Evolutionary conservation across 441 rosid species (phyloP), one percentile per base, ranked within the genome.

Genomic region (Pelargonium cotyledonis): DNA sequence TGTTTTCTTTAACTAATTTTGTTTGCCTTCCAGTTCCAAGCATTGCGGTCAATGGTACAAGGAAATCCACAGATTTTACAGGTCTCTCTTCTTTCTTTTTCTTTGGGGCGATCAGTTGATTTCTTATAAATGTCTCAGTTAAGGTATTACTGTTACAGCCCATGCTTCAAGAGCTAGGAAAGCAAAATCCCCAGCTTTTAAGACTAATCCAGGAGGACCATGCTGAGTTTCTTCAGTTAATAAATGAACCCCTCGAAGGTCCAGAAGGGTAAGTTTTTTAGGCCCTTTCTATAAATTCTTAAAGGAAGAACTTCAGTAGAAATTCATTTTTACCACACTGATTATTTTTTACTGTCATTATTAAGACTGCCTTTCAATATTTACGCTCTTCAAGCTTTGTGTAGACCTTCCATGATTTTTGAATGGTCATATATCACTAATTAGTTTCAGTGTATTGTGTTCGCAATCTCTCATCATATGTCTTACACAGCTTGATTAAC

Each of bases 151-250:
- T 69, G 64, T 79, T 76, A 65, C 85, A 95, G 99, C 99, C 99
- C 60, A 90, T 95, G 98, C 98, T 95, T 77, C 99, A 90, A 77
- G 99, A 95, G 79, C 98, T 95, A 69, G 96, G 99, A 65, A 92
- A 92, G 82, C 98, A 95, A 70, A 95, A 90, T 70, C 99, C 99
- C 35, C 96, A 90, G 75, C 88, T 95, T 70, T 82, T 95, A 68
- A 83, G 97, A 84, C 70, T 88, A 72, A 90, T 95, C 70, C 96
- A 95, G 78, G 98, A 95, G 80, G 94, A 92, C 77, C 86, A 90
- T 40, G 81, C 91, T 11, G 99, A 95, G 80, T 95, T 95, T 79
- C 93, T 95, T 79, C 98, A 83, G 79, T 69, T 92, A 80, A 84
- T 95, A 76, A 95, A 89, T 72, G 99, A 89, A 78, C 99, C 97